Conservation (phyloP, 2,329 filamentous ascomycete species). For the Penicillium sp. region DNA sequence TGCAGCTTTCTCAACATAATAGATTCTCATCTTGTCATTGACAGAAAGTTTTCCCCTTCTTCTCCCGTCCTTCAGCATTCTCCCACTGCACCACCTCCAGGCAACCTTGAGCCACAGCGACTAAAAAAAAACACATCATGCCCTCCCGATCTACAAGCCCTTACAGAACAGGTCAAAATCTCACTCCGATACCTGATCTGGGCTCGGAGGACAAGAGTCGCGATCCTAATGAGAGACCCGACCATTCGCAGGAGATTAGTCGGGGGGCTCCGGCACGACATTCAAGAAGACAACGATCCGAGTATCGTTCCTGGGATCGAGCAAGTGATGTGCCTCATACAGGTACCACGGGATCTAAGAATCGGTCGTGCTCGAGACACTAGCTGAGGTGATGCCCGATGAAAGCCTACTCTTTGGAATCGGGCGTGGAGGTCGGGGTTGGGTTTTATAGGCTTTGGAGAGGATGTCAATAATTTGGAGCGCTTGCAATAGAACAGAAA, state of each 20-base stretch:
- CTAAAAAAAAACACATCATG: not conserved
- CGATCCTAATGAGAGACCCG: conserved; percentile 1
- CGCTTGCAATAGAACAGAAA: no score
- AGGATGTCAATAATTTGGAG: no score
- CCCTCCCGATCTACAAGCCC: conserved; percentile 9
- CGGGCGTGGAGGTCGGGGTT: no score
- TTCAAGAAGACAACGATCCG: conserved; percentile 8
- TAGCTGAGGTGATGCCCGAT: not conserved
- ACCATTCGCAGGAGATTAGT: conserved; percentile 5
- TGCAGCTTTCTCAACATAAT: no score
- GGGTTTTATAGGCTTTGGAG: no score
- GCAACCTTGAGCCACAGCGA: not conserved
- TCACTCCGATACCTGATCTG: conserved; percentile 4
- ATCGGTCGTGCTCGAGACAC: conserved; percentile 13
- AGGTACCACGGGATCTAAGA: conserved; percentile 13
- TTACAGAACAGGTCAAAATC: conserved; percentile 5
- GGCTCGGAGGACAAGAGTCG: not conserved
- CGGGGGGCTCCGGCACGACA: conserved; percentile 8
- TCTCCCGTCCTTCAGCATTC: not conserved
- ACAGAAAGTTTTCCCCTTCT: no score
- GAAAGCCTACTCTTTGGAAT: no score
- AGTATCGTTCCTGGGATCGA: conserved; percentile 13
- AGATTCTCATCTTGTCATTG: no score
- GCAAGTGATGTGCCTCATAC: conserved; percentile 8
- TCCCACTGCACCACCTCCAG: not conserved